Percentiles rank a stretch among this genome's conserved stretches.
Evolutionary conservation across 805 yeast species (phyloP).

Genomic region (Wickerhamomyces pijperi): DNA sequence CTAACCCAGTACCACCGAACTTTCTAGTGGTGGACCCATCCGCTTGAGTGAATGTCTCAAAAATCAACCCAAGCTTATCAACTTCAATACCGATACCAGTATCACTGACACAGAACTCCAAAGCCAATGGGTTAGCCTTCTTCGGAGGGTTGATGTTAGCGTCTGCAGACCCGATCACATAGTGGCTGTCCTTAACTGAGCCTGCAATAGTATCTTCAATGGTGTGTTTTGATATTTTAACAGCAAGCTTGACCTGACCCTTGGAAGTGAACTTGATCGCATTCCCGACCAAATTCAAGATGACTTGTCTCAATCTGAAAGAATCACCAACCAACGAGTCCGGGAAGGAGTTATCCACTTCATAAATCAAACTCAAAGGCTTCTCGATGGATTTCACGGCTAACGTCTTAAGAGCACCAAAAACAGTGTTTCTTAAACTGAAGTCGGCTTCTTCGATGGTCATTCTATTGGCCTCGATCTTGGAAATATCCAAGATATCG

Average conservation of each 20-base stretch:
- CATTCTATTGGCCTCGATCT: constrained; percentile 90
- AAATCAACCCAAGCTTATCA: constrained; percentile 75
- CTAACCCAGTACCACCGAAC: constrained; percentile 90
- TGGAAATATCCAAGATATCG: constrained; percentile 84
- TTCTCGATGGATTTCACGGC: constrained; percentile 87
- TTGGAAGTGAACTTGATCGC: constrained; percentile 80
- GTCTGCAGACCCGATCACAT: constrained; percentile 16
- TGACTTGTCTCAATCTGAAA: constrained; percentile 78
- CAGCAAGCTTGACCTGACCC: constrained; percentile 73
- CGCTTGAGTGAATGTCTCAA: constrained; percentile 87
- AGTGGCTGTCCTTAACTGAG: constrained; percentile 20
- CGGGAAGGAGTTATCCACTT: constrained; percentile 80
- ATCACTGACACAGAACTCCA: constrained; percentile 81
- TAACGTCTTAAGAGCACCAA: constrained; percentile 80
- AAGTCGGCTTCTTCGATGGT: constrained; percentile 85
- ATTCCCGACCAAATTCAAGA: constrained; percentile 77
- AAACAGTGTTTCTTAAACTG: constrained; percentile 75
- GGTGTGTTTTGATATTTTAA: constrained; percentile 38
- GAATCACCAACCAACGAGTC: constrained; percentile 84
- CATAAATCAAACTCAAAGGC: constrained; percentile 67
- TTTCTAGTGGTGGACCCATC: constrained; percentile 90
- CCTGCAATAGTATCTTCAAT: constrained; percentile 11
- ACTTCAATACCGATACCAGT: constrained; percentile 85
- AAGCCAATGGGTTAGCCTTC: constrained; percentile 27
- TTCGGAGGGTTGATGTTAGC: constrained; percentile 8